Conservation (phyloP, 805 yeast genomes). For the Nakazawaea anatomiae region DNA sequence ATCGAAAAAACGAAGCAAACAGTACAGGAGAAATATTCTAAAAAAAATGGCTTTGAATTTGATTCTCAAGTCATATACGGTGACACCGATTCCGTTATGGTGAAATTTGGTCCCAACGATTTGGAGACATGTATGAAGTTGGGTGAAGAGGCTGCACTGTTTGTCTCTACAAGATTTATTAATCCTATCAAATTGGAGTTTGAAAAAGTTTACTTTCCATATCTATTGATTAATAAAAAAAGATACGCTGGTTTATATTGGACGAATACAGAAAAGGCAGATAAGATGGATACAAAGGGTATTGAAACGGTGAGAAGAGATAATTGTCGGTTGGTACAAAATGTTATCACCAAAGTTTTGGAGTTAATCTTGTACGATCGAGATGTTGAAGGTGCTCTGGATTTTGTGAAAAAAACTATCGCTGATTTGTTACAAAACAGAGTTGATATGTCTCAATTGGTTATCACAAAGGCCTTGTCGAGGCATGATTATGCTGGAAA, state of each 20-base stretch:
- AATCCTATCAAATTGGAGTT: conserved; percentile 92
- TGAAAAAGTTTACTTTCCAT: conserved; percentile 95
- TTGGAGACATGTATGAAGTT: conserved; percentile 79
- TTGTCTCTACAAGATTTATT: conserved; percentile 71
- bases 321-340: conserved; percentile 90
- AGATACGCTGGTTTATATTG: conserved; percentile 96
- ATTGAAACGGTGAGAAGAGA: conserved; percentile 98
- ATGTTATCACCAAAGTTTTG: conserved; percentile 87
- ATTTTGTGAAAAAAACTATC: conserved; percentile 79
- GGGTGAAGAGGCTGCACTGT: conserved; percentile 92
- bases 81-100: conserved; percentile 99
- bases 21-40: conserved; percentile 74
- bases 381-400: conserved; percentile 78
- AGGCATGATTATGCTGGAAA: conserved; percentile 89
- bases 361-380: conserved; percentile 82
- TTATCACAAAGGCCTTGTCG: conserved; percentile 88
- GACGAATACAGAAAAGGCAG: conserved; percentile 89
- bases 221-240: conserved; percentile 87
- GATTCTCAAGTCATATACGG: conserved; percentile 94
- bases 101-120: conserved; percentile 83
- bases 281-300: conserved; percentile 98
- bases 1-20: conserved; percentile 85
- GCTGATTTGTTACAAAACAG: conserved; percentile 87
- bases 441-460: conserved; percentile 87
- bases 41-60: conserved; percentile 75